phyloP scores from a whole-genome alignment of 2,329 filamentous ascomycete genomes.

The Cordyceps militaris region DNA sequence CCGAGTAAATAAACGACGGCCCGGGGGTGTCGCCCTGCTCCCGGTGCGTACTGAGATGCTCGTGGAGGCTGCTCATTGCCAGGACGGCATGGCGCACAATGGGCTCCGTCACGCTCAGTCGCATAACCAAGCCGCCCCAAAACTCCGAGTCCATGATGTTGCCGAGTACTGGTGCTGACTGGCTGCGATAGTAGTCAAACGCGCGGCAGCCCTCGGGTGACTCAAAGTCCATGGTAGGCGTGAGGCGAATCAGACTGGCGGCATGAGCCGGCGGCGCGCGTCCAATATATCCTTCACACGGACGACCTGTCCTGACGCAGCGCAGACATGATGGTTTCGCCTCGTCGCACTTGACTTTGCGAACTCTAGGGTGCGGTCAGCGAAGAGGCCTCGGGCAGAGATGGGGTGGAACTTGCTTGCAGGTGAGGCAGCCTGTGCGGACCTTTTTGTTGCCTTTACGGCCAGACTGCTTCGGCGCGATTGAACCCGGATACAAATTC shows the following conservation, averaged over 20 bases:
- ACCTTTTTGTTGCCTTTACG: constrained; percentile 40
- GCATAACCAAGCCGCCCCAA: constrained; percentile 39
- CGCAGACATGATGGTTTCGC: constrained; percentile 44
- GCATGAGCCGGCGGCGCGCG: constrained; percentile 14
- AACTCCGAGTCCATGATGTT: constrained; percentile 36
- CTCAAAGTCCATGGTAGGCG: constrained; percentile 17
- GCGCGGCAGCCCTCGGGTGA: constrained; percentile 20
- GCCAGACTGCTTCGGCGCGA: constrained; percentile 19
- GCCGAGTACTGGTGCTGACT: constrained; percentile 33
- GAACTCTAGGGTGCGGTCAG: constrained; percentile 31
- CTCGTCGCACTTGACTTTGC: constrained; percentile 53
- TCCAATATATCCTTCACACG: constrained; percentile 47
- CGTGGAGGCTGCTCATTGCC: constrained; percentile 43
- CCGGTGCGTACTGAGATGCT: constrained; percentile 21
- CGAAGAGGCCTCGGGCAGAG: constrained; percentile 2
- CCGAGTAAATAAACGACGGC: constrained; percentile 20
- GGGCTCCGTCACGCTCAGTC: constrained; percentile 37
- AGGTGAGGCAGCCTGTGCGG: constrained; percentile 46
- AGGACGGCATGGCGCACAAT: constrained; percentile 43
- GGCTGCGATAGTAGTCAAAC: constrained; percentile 29
- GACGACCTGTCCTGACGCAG: constrained; percentile 47
- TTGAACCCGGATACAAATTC: background rate
- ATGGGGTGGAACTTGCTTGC: constrained; percentile 38
- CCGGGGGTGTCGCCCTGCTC: constrained; percentile 13
- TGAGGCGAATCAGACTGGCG: constrained; percentile 14